Base-by-base conservation (phyloP, 768 basidiomycete species). In the Suillus lakei region DNA sequence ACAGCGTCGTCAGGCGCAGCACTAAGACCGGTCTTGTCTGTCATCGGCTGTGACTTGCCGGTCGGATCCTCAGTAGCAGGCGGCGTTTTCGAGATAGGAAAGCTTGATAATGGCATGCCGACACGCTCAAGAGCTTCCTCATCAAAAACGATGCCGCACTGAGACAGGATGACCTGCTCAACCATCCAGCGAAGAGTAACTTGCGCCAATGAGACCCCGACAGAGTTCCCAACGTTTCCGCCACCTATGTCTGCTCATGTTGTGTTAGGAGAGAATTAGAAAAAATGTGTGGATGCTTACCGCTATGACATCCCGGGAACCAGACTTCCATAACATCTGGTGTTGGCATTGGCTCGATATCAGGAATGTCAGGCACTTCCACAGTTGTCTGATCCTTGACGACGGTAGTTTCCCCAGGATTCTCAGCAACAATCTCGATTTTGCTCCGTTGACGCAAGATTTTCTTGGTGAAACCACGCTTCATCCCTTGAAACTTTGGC, bases 181-280 rank as follows among this genome's bases (percentile, higher is more conserved):
- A 93, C 81, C 91, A 95, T 93, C 92, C 92, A 95, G 32, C 86
- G 85, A 34, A 95, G 78, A 21, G 86, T 78, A 68, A 91, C 86
- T 69, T 91, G 83, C 1, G 86, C 77, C 6, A 94, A 82, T 9
- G 80, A 80, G 9, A 70, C 58, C 0, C 78, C 38, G 10, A 65
- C 77, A 6, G 74, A 74, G 67, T 91, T 84, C 3, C 70, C 53
- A 3, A 85, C 85, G 9, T 79, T 75, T 21, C 90, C 89, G 16
- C 92, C 92, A 26, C 92, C 92, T 23, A 93, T 80, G 72, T 93
- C 91, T 91, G 58, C 30, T 60, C 56, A 44, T 44, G 38, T 66
- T 65, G 23, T 54, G 63, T 56, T 43, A 28, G 15, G 23, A 8
- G 54, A 48, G 13, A 53, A 34, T 9, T 26, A 1, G 38, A 41